Base-by-base conservation (phyloP, 129 eudicot species). In the Sambucus nigra region DNA sequence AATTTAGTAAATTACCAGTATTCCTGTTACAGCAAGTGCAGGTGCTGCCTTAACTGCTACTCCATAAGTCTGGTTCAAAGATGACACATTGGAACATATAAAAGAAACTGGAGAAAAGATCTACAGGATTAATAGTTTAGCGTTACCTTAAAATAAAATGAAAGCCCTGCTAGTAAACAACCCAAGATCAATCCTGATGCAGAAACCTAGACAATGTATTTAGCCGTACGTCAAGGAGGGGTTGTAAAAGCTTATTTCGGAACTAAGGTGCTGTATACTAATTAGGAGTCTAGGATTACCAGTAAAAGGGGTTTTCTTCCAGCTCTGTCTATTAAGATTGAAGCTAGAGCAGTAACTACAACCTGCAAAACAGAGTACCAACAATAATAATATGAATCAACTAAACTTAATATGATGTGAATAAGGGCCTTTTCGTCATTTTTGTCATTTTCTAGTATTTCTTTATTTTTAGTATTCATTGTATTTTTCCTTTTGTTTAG, bases 281-380 rank as follows among this genome's bases (percentile, higher is more conserved):
- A 51, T n/a, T n/a, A n/a, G n/a, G n/a, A n/a, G n/a, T n/a, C n/a
- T n/a, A n/a, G n/a, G 24, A 16, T 63, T 52, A 89, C 98, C 88
- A 89, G 69, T 66, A 89, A 46, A 47, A 84, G 80, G 49, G 98
- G 98, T 70, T 84, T 89, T 67, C 95, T 76, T 69, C 98, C 98
- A n/a, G 87, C 85, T 72, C 70, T 89, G 74, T 89, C 98, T 3
- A 89, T 79, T 42, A 85, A 73, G 40, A 73, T 47, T 47, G 98
- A 88, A 51, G 80, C 88, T 20, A 76, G 46, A 53, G 75, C 93
- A 33, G 97, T 89, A 64, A 89, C 39, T 22, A 59, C 66, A 40
- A 80, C 83, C 88, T 75, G 67, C 45, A 63, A 8, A 28, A 49
- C 4, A 50, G 24, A 12, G 16, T 25, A 40, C 7, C 45, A 42